Evolutionary conservation across 305 asterid species (phyloP).

Genomic region (Solanum chacoense): DNA sequence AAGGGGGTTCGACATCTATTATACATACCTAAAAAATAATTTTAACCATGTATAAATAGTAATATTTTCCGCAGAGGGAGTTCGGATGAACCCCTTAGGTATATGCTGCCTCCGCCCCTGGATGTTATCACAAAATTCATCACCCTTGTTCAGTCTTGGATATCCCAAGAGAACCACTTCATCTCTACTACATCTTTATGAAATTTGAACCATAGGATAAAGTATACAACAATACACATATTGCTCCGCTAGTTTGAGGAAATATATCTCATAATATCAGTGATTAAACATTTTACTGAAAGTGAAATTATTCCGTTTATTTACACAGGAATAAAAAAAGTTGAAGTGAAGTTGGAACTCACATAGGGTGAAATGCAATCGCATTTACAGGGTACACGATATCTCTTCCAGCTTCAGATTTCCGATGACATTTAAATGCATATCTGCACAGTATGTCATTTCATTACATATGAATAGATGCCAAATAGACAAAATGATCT

Average conservation of each 20-base stretch:
- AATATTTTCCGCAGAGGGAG: too few relatives aligned
- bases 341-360: conserved; percentile 19
- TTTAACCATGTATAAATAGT: too few relatives aligned
- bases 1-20: too few relatives aligned
- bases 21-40: too few relatives aligned
- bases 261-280: neutral
- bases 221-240: neutral
- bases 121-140: neutral
- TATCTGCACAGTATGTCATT: conserved; percentile 38
- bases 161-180: neutral
- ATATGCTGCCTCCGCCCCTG: too few relatives aligned
- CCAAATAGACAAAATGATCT: neutral
- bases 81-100: too few relatives aligned
- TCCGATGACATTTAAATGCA: conserved; percentile 94
- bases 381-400: conserved; percentile 94
- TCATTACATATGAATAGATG: neutral
- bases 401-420: conserved; percentile 90
- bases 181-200: neutral
- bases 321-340: neutral
- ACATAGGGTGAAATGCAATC: conserved; percentile 96
- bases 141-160: neutral
- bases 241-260: neutral
- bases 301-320: neutral
- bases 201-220: neutral
- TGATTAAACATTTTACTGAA: neutral